phyloP scores from a whole-genome alignment of 1,284 basidiomycete genomes.

The Cutaneotrichosporon spelunceum region DNA sequence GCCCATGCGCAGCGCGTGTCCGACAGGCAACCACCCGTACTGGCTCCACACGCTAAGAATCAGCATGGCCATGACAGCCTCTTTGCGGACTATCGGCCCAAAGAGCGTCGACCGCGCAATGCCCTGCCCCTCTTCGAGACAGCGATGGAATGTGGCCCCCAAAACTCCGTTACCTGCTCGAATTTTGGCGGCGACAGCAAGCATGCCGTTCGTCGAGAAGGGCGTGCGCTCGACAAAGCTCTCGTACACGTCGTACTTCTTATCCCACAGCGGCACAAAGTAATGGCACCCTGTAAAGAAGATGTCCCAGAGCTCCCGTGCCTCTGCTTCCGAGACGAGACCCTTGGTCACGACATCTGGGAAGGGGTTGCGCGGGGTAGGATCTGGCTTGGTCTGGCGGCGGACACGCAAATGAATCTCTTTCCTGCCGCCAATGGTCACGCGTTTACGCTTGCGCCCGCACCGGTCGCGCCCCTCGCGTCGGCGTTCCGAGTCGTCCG shows the following conservation, averaged over 20 bases:
- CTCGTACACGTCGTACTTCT: constrained; percentile 84
- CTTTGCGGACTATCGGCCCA: constrained; percentile 85
- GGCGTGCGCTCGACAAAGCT: constrained; percentile 82
- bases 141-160: constrained; percentile 78
- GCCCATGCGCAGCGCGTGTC: constrained; percentile 88
- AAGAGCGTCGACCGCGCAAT: constrained; percentile 89
- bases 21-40: constrained; percentile 84
- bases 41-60: constrained; percentile 89
- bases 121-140: constrained; percentile 87
- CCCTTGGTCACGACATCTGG: constrained; percentile 55
- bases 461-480: constrained; percentile 14
- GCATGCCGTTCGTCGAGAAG: constrained; percentile 69
- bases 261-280: constrained; percentile 90
- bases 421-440: constrained; percentile 32
- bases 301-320: constrained; percentile 80
- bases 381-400: constrained; percentile 82
- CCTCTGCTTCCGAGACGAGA: constrained; percentile 72
- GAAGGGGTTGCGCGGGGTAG: constrained; percentile 65
- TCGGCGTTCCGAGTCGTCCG: constrained; percentile 2
- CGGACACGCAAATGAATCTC: constrained; percentile 60
- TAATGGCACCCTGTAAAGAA: constrained; percentile 94
- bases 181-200: constrained; percentile 86
- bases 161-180: constrained; percentile 81
- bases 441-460: constrained; percentile 36
- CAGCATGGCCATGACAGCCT: constrained; percentile 91